A percentile compares a stretch with the other conserved stretches of the same genome.
Evolutionary conservation across 179 eudicot species (phyloP).

Genomic region (Silene noctiflora): DNA sequence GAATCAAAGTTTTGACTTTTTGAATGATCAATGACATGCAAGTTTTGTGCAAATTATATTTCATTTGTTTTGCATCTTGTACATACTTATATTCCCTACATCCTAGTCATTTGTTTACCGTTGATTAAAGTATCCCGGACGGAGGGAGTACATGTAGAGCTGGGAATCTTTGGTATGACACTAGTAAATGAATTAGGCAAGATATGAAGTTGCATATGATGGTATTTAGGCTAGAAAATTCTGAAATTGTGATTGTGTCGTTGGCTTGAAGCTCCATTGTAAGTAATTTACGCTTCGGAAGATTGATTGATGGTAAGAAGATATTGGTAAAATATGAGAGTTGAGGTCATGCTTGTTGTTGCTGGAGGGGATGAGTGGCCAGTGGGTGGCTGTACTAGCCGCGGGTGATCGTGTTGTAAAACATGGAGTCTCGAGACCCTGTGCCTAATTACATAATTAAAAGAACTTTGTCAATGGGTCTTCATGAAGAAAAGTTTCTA

Average conservation of each 20-base stretch:
- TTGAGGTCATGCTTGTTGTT: neutral
- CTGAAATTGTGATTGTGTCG: neutral
- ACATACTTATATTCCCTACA: too few species aligned
- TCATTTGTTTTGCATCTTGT: neutral
- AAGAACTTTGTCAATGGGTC: too few species aligned
- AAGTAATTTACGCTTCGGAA: neutral
- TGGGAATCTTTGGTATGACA: neutral
- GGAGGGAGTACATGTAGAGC: too few species aligned
- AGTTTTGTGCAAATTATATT: neutral
- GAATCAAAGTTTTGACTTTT: conserved; percentile 10
- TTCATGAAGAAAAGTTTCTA: too few species aligned
- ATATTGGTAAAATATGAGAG: conserved; percentile 2
- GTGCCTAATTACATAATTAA: too few species aligned
- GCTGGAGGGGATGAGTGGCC: too few species aligned
- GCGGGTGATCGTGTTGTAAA: neutral
- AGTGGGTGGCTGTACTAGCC: too few species aligned
- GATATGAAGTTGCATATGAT: neutral
- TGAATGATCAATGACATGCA: neutral
- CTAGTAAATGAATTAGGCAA: neutral
- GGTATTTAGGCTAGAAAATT: neutral
- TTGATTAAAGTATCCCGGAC: too few species aligned
- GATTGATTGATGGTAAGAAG: conserved; percentile 1
- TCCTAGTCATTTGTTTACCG: too few species aligned
- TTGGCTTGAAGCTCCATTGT: neutral
- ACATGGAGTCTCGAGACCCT: too few species aligned